phyloP scores from a whole-genome alignment of 1,284 basidiomycete genomes.

The Cutaneotrichosporon sp. region DNA sequence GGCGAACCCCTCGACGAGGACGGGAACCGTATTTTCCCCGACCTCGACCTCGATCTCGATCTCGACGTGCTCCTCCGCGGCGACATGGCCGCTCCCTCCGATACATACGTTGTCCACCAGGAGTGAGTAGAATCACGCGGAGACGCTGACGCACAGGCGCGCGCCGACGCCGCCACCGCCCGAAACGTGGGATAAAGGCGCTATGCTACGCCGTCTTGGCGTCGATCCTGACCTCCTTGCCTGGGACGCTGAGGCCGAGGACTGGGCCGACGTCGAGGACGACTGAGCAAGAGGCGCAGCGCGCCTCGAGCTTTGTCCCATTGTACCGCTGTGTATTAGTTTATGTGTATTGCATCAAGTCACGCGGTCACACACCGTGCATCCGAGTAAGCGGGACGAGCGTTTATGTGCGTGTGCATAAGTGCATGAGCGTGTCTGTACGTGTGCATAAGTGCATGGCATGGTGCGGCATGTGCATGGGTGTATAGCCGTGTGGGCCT shows the following conservation, averaged over 20 bases:
- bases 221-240: conserved; percentile 43
- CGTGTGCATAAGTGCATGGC: too few species aligned
- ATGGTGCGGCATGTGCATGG: neutral
- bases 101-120: neutral
- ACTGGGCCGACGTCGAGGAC: conserved; percentile 27
- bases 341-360: too few species aligned
- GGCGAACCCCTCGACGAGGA: conserved; percentile 30
- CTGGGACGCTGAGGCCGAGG: conserved; percentile 36
- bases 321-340: too few species aligned
- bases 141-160: neutral
- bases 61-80: too few species aligned
- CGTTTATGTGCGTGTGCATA: too few species aligned
- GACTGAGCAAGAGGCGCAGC: neutral
- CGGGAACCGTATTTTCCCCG: conserved; percentile 24
- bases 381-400: too few species aligned
- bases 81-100: too few species aligned
- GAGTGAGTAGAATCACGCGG: neutral
- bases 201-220: conserved; percentile 31
- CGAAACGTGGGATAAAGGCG: conserved; percentile 33
- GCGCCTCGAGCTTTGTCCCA: too few species aligned
- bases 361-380: too few species aligned
- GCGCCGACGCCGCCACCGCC: neutral
- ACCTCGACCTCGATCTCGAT: neutral
- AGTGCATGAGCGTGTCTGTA: too few species aligned
- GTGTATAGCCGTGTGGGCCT: neutral